Conservation (phyloP, 768 basidiomycete genomes). For the Naganishia vaughanmartiniae region DNA sequence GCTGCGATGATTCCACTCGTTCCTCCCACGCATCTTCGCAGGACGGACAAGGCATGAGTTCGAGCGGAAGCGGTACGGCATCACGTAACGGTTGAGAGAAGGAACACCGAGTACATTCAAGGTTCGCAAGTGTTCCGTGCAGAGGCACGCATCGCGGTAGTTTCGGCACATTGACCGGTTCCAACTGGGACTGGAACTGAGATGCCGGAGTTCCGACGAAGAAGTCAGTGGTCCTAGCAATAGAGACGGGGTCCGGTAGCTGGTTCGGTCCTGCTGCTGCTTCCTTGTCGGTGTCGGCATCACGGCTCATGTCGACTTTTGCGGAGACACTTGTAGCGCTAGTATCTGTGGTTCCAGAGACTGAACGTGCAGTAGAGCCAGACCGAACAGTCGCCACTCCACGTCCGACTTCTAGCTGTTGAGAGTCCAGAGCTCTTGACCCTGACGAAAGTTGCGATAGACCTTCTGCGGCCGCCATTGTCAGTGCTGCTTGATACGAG, state of each 20-base stretch:
- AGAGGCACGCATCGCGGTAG: conserved; percentile 78
- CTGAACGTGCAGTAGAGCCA: background rate
- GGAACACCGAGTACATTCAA: conserved; percentile 79
- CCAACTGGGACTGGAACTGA: background rate
- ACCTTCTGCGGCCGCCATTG: background rate
- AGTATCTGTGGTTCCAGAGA: conserved; percentile 10
- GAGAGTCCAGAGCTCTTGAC: background rate
- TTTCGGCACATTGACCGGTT: background rate
- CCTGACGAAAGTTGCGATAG: background rate
- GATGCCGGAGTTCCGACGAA: background rate
- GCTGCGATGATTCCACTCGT: conserved; percentile 71
- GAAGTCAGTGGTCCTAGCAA: background rate
- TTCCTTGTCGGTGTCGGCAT: background rate
- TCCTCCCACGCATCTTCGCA: conserved; percentile 69
- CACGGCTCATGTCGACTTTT: conserved; percentile 6
- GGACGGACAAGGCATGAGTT: conserved; percentile 72
- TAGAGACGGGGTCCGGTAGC: background rate
- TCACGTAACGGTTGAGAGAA: conserved; percentile 66
- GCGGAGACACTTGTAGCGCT: conserved; percentile 20
- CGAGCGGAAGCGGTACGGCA: conserved; percentile 62
- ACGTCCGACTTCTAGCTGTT: background rate
- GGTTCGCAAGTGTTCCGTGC: conserved; percentile 75
- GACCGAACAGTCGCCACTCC: background rate
- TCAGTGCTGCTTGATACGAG: background rate
- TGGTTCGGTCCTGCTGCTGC: background rate